Percentiles rank a stretch among this genome's conserved stretches.
These are phyloP conservation scores for Stereum hirsutum DNA, from an alignment of 1,284 basidiomycete species.

Conservation along the genomic window DNA sequence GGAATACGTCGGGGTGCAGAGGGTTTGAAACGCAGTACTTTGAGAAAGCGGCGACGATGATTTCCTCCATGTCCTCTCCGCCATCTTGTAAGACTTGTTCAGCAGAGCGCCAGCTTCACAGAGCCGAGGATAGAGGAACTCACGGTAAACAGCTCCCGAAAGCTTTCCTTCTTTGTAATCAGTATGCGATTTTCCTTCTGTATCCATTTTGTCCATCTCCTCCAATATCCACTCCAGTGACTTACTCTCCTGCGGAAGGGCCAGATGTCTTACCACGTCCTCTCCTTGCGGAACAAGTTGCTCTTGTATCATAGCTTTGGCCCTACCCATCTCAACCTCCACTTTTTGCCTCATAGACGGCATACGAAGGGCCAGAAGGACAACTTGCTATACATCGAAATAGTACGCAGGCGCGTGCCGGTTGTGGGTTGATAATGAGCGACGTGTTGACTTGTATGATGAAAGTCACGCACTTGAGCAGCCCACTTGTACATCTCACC, in stretches of 20 bases:
- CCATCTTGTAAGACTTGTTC: conserved; percentile 74
- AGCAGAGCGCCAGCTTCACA: conserved; percentile 5
- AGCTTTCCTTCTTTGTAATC: conserved; percentile 75
- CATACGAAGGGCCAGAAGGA: conserved; percentile 56
- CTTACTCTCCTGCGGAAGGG: conserved; percentile 62
- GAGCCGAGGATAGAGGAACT: conserved; percentile 19
- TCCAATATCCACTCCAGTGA: conserved; percentile 69
- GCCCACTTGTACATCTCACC: conserved; percentile 50
- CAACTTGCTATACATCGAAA: conserved; percentile 34
- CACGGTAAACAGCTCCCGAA: conserved; percentile 85
- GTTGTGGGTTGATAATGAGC: neutral
- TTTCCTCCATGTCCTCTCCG: conserved; percentile 69
- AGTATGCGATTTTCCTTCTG: conserved; percentile 32
- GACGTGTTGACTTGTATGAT: neutral
- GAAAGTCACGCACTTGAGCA: conserved; percentile 34
- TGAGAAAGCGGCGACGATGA: conserved; percentile 63
- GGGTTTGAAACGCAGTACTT: conserved; percentile 82
- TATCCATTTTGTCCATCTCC: conserved; percentile 77
- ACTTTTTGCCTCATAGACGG: conserved; percentile 67
- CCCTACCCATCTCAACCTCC: conserved; percentile 59
- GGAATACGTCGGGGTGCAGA: conserved; percentile 93
- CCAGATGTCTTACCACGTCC: conserved; percentile 50
- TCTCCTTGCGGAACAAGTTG: conserved; percentile 61
- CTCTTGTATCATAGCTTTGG: conserved; percentile 54
- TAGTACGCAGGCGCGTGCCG: neutral